Percentiles rank a stretch among this genome's conserved stretches.
Evolutionary conservation across 352 stramenopile species (phyloP).

Genomic region (Globisporangium sylvaticum): DNA sequence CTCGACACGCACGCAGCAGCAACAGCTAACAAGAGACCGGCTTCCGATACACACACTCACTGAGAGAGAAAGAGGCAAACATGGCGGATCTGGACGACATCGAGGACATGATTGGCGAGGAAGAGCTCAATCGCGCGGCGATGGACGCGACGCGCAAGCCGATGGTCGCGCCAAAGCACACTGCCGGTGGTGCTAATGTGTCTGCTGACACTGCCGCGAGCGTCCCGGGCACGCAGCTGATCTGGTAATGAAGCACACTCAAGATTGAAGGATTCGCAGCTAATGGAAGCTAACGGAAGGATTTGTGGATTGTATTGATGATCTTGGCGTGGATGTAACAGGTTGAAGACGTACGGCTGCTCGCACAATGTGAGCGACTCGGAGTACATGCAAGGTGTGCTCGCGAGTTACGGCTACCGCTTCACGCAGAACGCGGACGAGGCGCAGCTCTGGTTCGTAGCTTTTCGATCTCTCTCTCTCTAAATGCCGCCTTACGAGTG

Average conservation of each 20-base stretch:
- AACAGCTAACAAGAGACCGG: neutral
- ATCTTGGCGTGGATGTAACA: slow-evolving; percentile 9
- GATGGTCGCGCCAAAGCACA: slow-evolving; percentile 63
- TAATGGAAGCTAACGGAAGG: neutral
- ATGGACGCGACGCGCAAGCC: slow-evolving; percentile 38
- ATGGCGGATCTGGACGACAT: slow-evolving; percentile 59
- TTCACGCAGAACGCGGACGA: slow-evolving; percentile 72
- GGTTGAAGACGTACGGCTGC: slow-evolving; percentile 90
- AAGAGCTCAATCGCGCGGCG: slow-evolving; percentile 54
- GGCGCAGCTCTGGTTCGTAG: slow-evolving; percentile 72
- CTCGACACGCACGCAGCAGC: neutral
- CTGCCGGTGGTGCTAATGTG: slow-evolving; percentile 1
- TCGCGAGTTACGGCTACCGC: slow-evolving; percentile 88
- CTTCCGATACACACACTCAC: neutral
- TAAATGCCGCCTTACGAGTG: neutral
- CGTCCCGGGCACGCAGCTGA: slow-evolving; percentile 68
- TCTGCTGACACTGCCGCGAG: slow-evolving; percentile 9
- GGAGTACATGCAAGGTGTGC: slow-evolving; percentile 92
- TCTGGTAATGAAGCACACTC: slow-evolving; percentile 34
- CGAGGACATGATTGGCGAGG: slow-evolving; percentile 76
- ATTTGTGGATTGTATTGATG: neutral
- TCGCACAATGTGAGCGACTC: slow-evolving; percentile 92
- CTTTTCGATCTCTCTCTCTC: neutral
- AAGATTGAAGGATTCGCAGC: neutral
- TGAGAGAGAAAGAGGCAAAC: neutral